Percentiles rank a stretch among this genome's conserved stretches.
phyloP scores from a whole-genome alignment of 345 rosid species.

The Fremontodendron californicum region DNA sequence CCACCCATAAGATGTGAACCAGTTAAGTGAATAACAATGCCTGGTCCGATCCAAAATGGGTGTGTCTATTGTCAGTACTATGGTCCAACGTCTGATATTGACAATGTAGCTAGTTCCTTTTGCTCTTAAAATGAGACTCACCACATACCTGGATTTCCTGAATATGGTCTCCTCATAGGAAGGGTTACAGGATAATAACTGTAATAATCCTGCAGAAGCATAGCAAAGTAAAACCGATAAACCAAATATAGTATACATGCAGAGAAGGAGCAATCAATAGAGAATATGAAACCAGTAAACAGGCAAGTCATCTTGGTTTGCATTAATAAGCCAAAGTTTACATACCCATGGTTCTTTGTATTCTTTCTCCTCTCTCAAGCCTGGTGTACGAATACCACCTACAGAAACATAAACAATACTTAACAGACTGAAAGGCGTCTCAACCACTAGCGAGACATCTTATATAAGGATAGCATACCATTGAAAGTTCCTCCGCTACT shows the following conservation, averaged over 20 bases:
- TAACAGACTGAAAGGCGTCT: conserved; percentile 10
- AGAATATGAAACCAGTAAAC: neutral
- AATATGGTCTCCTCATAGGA: conserved; percentile 74
- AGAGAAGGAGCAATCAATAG: neutral
- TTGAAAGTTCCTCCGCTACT: conserved; percentile 19
- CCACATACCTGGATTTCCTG: conserved; percentile 76
- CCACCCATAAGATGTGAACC: neutral
- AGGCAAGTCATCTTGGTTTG: neutral
- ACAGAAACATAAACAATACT: conserved; percentile 16
- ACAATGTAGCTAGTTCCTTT: neutral
- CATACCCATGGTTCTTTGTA: conserved; percentile 93
- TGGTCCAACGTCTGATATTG: neutral
- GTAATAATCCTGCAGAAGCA: conserved; percentile 59
- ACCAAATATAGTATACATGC: neutral
- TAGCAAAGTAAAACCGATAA: neutral
- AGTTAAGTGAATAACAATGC: neutral
- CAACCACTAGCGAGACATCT: neutral
- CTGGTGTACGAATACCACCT: conserved; percentile 40
- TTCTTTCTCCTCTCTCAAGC: conserved; percentile 38
- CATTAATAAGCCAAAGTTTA: conserved; percentile 13
- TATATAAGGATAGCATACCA: conserved; percentile 22
- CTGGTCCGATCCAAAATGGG: neutral
- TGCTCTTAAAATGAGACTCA: neutral
- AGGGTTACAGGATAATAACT: conserved; percentile 70
- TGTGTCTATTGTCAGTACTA: neutral